Conservation (phyloP, 768 basidiomycete species). For the Russula dissimulans region DNA sequence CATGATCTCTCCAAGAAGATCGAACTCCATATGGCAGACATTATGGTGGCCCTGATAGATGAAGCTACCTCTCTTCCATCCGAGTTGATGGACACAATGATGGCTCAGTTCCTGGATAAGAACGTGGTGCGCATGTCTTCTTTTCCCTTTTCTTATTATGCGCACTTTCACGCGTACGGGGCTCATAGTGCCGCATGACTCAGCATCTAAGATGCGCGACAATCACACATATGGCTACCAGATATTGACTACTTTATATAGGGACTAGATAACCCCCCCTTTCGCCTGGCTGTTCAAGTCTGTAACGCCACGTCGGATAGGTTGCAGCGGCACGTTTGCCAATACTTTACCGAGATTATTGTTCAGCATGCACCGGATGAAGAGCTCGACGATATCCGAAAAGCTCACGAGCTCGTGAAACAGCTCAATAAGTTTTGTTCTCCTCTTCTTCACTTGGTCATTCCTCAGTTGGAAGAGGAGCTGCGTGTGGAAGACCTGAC, state of each 20-base stretch:
- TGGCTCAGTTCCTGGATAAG: constrained; percentile 81
- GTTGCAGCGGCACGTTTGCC: constrained; percentile 79
- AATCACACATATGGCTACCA: background rate
- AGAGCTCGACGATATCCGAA: constrained; percentile 57
- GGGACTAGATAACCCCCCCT: constrained; percentile 66
- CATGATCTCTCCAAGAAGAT: constrained; percentile 72
- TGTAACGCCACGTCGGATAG: constrained; percentile 80
- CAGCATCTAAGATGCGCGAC: background rate
- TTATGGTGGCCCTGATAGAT: constrained; percentile 82
- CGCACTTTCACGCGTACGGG: background rate
- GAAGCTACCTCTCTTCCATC: constrained; percentile 70
- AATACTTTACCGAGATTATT: constrained; percentile 90
- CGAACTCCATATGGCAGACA: constrained; percentile 79
- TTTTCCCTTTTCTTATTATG: background rate
- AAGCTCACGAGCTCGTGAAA: constrained; percentile 80
- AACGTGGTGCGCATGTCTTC: constrained; percentile 43
- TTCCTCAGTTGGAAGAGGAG: constrained; percentile 90
- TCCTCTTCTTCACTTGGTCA: constrained; percentile 74
- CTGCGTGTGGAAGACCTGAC: constrained; percentile 64
- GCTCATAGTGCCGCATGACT: background rate
- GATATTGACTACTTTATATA: constrained; percentile 24
- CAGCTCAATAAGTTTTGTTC: constrained; percentile 75
- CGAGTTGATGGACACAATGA: constrained; percentile 69
- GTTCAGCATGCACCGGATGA: constrained; percentile 50
- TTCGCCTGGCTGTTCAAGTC: constrained; percentile 75